A percentile compares a stretch with the other conserved stretches of the same genome.
phyloP scores from a whole-genome alignment of 768 basidiomycete species.

The Sistotremastrum niveocremeum region DNA sequence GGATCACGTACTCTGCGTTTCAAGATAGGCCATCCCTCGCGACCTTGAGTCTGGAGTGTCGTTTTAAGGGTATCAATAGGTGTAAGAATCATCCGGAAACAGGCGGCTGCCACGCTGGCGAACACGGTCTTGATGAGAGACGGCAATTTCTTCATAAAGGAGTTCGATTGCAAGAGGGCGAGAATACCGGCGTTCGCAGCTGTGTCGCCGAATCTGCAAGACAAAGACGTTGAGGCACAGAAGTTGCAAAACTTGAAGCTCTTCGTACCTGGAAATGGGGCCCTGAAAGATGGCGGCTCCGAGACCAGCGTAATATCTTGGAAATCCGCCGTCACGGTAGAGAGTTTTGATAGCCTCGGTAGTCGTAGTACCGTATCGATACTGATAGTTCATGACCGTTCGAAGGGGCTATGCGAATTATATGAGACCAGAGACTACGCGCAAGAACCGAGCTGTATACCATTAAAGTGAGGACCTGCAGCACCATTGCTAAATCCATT shows the following conservation, averaged over 20 bases:
- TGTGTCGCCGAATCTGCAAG: slow-evolving; percentile 74
- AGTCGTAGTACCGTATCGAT: slow-evolving; percentile 72
- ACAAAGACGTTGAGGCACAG: slow-evolving; percentile 9
- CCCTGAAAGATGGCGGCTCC: slow-evolving; percentile 78
- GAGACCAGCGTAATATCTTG: slow-evolving; percentile 82
- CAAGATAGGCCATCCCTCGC: slow-evolving; percentile 50
- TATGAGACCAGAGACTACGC: not conserved
- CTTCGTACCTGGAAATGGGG: slow-evolving; percentile 34
- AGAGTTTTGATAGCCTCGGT: slow-evolving; percentile 52
- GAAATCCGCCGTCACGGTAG: slow-evolving; percentile 65
- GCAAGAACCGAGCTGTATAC: slow-evolving; percentile 9
- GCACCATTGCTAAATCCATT: slow-evolving; percentile 60
- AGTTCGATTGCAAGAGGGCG: slow-evolving; percentile 67
- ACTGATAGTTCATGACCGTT: slow-evolving; percentile 98
- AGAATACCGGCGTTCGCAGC: slow-evolving; percentile 89
- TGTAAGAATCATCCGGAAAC: slow-evolving; percentile 82
- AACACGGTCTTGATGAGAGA: slow-evolving; percentile 61
- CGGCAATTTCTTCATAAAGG: slow-evolving; percentile 53
- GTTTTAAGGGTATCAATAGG: slow-evolving; percentile 94
- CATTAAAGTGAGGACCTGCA: slow-evolving; percentile 89
- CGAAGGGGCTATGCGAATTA: slow-evolving; percentile 51
- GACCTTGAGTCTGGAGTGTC: slow-evolving; percentile 86
- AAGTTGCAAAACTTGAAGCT: not conserved
- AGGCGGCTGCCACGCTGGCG: slow-evolving; percentile 65
- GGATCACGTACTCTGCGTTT: slow-evolving; percentile 38